Conservation (phyloP, 345 rosid species). For the Odontarrhena argentea region DNA sequence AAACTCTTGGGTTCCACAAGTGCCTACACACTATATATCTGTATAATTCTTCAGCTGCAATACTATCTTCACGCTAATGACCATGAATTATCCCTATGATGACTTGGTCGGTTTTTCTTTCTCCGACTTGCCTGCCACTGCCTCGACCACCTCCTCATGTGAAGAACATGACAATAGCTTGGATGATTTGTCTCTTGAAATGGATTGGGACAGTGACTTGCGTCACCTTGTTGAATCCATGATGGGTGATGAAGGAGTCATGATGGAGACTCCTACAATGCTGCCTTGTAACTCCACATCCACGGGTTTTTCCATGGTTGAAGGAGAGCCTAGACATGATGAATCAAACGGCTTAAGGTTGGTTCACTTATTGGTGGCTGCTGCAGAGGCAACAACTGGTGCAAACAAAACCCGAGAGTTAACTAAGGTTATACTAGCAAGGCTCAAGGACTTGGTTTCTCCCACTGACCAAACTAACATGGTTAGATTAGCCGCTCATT, state of each 20-base stretch:
- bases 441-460: slow-evolving; percentile 91
- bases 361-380: slow-evolving; percentile 86
- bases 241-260: slow-evolving; percentile 48
- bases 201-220: slow-evolving; percentile 81
- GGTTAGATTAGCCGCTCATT: slow-evolving; percentile 84
- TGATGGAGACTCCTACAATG: slow-evolving; percentile 21
- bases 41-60: slow-evolving; percentile 11
- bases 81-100: slow-evolving; percentile 63
- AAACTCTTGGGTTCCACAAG: background rate
- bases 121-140: slow-evolving; percentile 36
- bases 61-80: background rate
- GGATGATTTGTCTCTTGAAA: slow-evolving; percentile 68
- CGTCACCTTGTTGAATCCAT: slow-evolving; percentile 70
- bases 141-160: slow-evolving; percentile 45
- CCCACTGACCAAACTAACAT: slow-evolving; percentile 65
- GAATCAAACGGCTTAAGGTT: slow-evolving; percentile 79
- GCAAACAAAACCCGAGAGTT: slow-evolving; percentile 60
- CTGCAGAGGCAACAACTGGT: slow-evolving; percentile 81
- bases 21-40: slow-evolving; percentile 6
- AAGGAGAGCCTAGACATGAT: slow-evolving; percentile 44
- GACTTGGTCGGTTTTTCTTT: slow-evolving; percentile 49
- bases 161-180: slow-evolving; percentile 51
- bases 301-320: slow-evolving; percentile 29
- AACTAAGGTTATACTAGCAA: slow-evolving; percentile 89
- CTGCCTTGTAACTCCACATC: slow-evolving; percentile 47